Evolutionary conservation across 2,329 filamentous ascomycete genomes (phyloP).

Genomic region (Apiospora hydei): DNA sequence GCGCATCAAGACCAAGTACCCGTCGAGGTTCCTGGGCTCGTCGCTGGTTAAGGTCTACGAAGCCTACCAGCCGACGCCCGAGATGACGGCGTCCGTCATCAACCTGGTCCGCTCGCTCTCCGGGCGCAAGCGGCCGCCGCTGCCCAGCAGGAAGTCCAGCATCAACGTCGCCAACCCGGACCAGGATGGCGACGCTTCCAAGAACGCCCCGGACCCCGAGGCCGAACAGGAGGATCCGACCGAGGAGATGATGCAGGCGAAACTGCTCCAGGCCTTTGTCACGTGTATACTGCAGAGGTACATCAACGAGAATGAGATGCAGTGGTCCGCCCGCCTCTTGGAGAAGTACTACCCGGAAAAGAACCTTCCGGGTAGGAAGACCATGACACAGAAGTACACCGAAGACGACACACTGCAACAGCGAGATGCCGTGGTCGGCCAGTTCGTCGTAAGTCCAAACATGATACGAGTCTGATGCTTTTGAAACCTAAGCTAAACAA

Average conservation of each 20-base stretch:
- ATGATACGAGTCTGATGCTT: neutral
- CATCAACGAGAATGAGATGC: conserved; percentile 65
- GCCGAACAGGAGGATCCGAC: conserved; percentile 60
- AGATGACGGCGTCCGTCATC: conserved; percentile 74
- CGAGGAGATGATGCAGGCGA: conserved; percentile 68
- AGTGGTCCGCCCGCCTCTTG: conserved; percentile 70
- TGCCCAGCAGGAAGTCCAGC: conserved; percentile 67
- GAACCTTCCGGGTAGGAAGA: conserved; percentile 67
- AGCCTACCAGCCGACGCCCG: conserved; percentile 69
- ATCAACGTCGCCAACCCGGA: conserved; percentile 61
- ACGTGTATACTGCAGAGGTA: conserved; percentile 80
- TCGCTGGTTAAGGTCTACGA: conserved; percentile 76
- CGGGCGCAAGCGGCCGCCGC: conserved; percentile 68
- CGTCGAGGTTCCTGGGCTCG: conserved; percentile 79
- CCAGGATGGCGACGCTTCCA: conserved; percentile 60
- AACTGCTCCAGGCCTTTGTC: conserved; percentile 77
- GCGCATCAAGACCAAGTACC: conserved; percentile 78
- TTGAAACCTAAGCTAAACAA: conserved; percentile 27
- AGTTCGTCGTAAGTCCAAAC: conserved; percentile 66
- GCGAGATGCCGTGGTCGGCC: conserved; percentile 72
- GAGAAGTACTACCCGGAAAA: conserved; percentile 73
- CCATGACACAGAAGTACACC: conserved; percentile 69
- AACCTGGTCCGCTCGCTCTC: conserved; percentile 75
- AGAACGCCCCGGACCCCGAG: conserved; percentile 69
- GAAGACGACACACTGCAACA: conserved; percentile 67